Evolutionary conservation across 2,329 filamentous ascomycete genomes (phyloP), one percentile per base, ranked within the genome.

Genomic region (Chalaropsis ovoidea): DNA sequence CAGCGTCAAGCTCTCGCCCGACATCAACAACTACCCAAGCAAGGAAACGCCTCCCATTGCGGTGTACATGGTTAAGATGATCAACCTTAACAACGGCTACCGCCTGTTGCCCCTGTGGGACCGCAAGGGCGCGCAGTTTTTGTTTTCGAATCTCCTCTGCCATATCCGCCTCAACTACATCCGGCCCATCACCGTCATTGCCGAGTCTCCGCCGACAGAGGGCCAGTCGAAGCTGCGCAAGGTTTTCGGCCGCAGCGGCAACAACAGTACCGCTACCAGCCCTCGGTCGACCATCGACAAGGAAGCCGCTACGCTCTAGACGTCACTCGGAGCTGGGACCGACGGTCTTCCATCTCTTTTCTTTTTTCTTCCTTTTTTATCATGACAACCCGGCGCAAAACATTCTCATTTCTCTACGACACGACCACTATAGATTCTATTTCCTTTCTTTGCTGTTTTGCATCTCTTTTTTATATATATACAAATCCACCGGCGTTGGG

Each of bases 81-180:
- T 82, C 77, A 95, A 87, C 73, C 82, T 97, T 52, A 90, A 93
- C 73, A 86, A 94, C 75, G 94, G 94, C 35, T 97, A 94, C 75
- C 90, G 93, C 68, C 95, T 95, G 68, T 80, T 97, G 64, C 94
- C 93, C 11, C 81, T 99, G 17, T 88, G 90, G 74, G 92, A 97
- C 76, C 82, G 85, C 65, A 89, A 90, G 69, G 94, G 92, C 68
- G 92, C 96, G 71, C 90, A 92, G 71, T 97, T 95, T 74, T 81
- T 96, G 54, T 96, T 96, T 76, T 96, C 94, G 1, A 95, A 91
- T 11, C 80, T 99, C 17, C 96, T 97, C 75, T 96, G 92, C 78
- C 87, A 86, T 72, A 89, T 97, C 76, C 86, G 86, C 70, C 88
- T 83, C 39, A 79, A 82, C 47, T 78, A 80, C 15, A 77, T 82